Percentiles rank a stretch among this genome's conserved stretches.
phyloP scores from a whole-genome alignment of 2,329 filamentous ascomycete species.

The Phialophora expanda region DNA sequence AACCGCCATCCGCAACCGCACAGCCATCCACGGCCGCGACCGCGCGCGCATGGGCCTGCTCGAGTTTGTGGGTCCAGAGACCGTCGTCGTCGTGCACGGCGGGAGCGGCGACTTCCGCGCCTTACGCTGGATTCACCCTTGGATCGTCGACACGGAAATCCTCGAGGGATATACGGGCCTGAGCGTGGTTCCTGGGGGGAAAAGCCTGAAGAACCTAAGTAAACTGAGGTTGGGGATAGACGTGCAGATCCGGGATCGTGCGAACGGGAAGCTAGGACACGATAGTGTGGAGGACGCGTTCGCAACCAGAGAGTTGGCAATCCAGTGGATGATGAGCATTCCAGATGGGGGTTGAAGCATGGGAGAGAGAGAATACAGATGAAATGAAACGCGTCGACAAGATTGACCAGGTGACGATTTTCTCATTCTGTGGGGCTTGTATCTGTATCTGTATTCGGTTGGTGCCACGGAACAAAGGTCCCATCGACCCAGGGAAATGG shows the following conservation, averaged over 20 bases:
- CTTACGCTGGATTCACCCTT: conserved; percentile 57
- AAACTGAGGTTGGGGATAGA: conserved; percentile 33
- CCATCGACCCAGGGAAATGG: no score
- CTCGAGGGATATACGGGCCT: conserved; percentile 32
- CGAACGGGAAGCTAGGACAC: conserved; percentile 39
- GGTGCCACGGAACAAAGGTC: no score
- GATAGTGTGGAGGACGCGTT: conserved; percentile 56
- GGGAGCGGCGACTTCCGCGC: conserved; percentile 51
- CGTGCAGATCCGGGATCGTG: conserved; percentile 39
- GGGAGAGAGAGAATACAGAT: not conserved
- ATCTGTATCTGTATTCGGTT: no score
- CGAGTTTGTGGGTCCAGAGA: conserved; percentile 53
- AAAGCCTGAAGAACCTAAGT: conserved; percentile 39
- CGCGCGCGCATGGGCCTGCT: conserved; percentile 53
- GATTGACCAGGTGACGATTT: no score
- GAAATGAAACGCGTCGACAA: not conserved
- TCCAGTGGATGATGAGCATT: conserved; percentile 43
- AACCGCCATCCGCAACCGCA: conserved; percentile 40
- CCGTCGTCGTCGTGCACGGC: conserved; percentile 57
- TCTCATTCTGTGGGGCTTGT: no score
- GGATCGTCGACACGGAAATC: conserved; percentile 54
- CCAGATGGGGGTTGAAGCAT: conserved; percentile 5
- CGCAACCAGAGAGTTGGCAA: conserved; percentile 51
- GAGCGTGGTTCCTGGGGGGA: conserved; percentile 23
- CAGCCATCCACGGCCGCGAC: conserved; percentile 28